Evolutionary conservation across 2,329 filamentous ascomycete genomes (phyloP).

Genomic region (Nemania abortiva): DNA sequence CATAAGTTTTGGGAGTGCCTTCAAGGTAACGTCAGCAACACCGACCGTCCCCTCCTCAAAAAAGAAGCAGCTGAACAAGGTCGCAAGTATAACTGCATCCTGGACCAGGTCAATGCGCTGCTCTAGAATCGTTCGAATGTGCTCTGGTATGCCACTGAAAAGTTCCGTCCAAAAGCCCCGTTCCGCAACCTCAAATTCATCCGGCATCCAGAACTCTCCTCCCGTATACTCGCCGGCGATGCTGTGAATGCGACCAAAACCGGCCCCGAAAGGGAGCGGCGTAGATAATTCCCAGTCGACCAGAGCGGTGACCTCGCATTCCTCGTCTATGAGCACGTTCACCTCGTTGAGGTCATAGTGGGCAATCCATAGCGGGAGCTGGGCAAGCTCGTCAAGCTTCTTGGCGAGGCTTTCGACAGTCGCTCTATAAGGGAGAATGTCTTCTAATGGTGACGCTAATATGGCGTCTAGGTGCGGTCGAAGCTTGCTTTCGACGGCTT

Average conservation of each 20-base stretch:
- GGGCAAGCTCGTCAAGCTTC: conserved; percentile 4
- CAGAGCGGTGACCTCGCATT: conserved; percentile 43
- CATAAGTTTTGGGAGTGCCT: conserved; percentile 48
- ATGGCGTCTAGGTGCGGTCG: conserved; percentile 43
- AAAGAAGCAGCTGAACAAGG: conserved; percentile 46
- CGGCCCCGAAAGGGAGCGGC: conserved; percentile 36
- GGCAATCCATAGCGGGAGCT: neutral
- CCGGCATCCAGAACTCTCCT: conserved; percentile 47
- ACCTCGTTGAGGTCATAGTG: conserved; percentile 44
- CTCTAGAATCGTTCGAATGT: conserved; percentile 49
- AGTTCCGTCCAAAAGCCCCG: conserved; percentile 46
- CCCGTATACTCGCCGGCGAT: conserved; percentile 44
- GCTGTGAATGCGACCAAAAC: conserved; percentile 38
- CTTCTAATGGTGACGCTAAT: conserved; percentile 41
- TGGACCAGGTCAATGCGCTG: conserved; percentile 51
- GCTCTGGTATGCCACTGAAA: conserved; percentile 44
- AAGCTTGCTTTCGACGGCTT: conserved; percentile 38
- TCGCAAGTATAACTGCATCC: conserved; percentile 49
- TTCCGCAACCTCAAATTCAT: conserved; percentile 47
- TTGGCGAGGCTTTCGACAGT: neutral
- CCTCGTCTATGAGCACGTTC: conserved; percentile 46
- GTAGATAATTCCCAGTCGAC: conserved; percentile 47
- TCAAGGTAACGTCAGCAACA: conserved; percentile 39
- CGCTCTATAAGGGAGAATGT: conserved; percentile 37
- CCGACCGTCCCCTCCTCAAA: conserved; percentile 47